Evolutionary conservation across 371 early-diverging fungal genomes (phyloP).

Genomic region (Coemansia sp.): DNA sequence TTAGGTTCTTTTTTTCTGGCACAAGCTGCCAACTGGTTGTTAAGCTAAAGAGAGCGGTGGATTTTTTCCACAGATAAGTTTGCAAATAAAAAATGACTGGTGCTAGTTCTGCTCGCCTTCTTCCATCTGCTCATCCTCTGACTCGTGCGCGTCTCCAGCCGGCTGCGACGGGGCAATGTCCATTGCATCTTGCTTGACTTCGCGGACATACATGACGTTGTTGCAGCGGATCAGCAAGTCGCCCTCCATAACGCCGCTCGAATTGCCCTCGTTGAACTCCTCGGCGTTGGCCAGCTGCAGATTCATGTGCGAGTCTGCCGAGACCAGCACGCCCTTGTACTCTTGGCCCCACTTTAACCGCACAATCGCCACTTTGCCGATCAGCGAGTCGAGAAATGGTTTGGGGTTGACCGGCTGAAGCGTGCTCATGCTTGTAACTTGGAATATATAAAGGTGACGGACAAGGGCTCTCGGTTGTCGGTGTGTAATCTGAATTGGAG

Average conservation of each 20-base stretch:
- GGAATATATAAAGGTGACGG: too few species aligned
- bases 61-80: too few species aligned
- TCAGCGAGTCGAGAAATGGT: conserved; percentile 90
- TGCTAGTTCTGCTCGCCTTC: conserved; percentile 6
- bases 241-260: conserved; percentile 78
- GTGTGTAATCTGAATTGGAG: too few species aligned
- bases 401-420: conserved; percentile 95
- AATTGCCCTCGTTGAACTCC: conserved; percentile 90
- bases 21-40: too few species aligned
- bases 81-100: too few species aligned
- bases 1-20: conserved; percentile 12
- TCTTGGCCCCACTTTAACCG: conserved; percentile 98
- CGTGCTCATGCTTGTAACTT: conserved; percentile 47
- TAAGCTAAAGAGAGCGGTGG: too few species aligned
- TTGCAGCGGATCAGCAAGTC: conserved; percentile 95
- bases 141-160: background rate
- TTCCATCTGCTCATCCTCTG: conserved; percentile 21
- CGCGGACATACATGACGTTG: conserved; percentile 83
- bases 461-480: too few species aligned
- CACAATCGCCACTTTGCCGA: conserved; percentile 88
- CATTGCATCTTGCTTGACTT: conserved; percentile 36
- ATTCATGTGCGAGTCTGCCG: conserved; percentile 98
- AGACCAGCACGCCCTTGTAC: conserved; percentile 90
- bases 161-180: background rate
- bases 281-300: conserved; percentile 93